These are phyloP conservation scores for Mortierella antarctica DNA, from an alignment of 192 early-diverging fungal genomes.

Conservation along the genomic window DNA sequence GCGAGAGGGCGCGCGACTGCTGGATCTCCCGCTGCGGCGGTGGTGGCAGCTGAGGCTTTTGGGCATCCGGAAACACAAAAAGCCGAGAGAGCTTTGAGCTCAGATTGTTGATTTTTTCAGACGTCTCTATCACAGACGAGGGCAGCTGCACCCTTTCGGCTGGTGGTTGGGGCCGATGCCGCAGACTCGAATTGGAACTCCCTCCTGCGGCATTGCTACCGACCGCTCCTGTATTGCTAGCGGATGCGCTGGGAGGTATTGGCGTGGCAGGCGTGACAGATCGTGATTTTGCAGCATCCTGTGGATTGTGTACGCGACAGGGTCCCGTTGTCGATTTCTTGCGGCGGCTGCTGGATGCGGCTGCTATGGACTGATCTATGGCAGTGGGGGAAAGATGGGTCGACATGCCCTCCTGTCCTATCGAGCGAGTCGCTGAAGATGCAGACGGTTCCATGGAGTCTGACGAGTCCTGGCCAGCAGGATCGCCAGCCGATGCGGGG, in stretches of 20 bases:
- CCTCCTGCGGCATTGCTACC: slow-evolving; percentile 6
- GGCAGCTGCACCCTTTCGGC: slow-evolving; percentile 29
- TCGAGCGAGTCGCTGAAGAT: neutral
- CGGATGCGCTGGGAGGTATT: neutral
- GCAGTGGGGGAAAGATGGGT: neutral
- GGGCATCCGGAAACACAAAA: slow-evolving; percentile 40
- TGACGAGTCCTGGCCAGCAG: slow-evolving; percentile 40
- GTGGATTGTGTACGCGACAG: slow-evolving; percentile 39
- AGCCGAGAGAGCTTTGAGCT: slow-evolving; percentile 52
- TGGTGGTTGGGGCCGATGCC: slow-evolving; percentile 33
- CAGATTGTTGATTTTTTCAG: slow-evolving; percentile 53
- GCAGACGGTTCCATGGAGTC: slow-evolving; percentile 5
- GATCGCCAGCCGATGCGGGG: slow-evolving; percentile 19
- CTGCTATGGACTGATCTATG: neutral
- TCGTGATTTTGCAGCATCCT: slow-evolving; percentile 21
- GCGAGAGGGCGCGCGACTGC: slow-evolving; percentile 47
- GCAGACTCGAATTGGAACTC: slow-evolving; percentile 10
- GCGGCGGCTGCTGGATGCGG: slow-evolving; percentile 10
- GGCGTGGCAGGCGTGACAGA: slow-evolving; percentile 27
- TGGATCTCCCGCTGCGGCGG: slow-evolving; percentile 47
- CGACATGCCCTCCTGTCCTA: neutral
- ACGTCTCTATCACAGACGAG: slow-evolving; percentile 48
- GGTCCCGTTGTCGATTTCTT: slow-evolving; percentile 42
- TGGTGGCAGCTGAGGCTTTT: slow-evolving; percentile 17
- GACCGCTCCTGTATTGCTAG: neutral